Evolutionary conservation across 352 stramenopile species (phyloP), one percentile per base, ranked within the genome.

Genomic region (Vaucheria bursata): DNA sequence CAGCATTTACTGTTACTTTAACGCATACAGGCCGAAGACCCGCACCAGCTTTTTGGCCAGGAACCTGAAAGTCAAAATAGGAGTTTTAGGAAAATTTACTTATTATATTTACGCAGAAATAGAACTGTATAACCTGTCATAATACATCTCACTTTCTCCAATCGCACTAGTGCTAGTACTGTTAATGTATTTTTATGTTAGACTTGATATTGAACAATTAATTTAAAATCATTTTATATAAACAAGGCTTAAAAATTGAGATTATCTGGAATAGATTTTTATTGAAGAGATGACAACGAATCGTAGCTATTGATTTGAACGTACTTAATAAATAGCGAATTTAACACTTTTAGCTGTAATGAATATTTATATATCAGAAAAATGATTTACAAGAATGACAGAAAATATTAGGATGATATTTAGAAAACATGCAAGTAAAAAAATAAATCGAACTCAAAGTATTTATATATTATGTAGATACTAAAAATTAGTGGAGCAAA

Each of bases 21-120:
- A 82, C 67, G 40, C 77, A 79, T 8, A 79, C 59, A 12, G 77
- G 77, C 71, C 76, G 67, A 0, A 82, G 37, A 5, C 77, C 77
- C n/a, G 77, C 77, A 31, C 77, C 77, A 0, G 77, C 77, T 36
- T 79, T 79, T 33, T 82, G 70, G 7, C 77, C 77, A 0, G 77
- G 77, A 3, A 82, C 69, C 77, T 82, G 67, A n/a, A n/a, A n/a
- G n/a, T n/a, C n/a, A n/a, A n/a, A n/a, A 4, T 0, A 4, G 33
- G 25, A 6, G 1, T 49, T 18, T 18, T 7, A 65, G 0, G 18
- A 0, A 45, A 0, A 1, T 25, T 29, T 6, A 73, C 18, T 2
- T 12, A 73, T 5, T 0, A 72, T 66, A 50, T 0, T 73, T 4
- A 32, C 5, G 59, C 31, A 69, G 4, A 74, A 35, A 74, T 4